Evolutionary conservation across 176 grass and related monocot species (phyloP).

Genomic region (Cymbopogon citratus): DNA sequence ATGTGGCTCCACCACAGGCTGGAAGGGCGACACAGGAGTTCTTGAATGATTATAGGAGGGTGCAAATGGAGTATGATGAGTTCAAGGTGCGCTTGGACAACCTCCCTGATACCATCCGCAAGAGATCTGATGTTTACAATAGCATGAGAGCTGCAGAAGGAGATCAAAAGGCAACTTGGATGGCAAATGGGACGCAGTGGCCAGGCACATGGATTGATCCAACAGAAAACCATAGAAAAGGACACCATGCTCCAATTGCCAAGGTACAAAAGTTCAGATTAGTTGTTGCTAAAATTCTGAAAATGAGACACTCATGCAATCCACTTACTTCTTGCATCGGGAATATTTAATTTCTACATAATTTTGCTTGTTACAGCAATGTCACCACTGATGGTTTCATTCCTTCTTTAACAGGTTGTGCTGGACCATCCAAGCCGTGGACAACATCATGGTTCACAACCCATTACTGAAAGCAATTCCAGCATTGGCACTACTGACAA

Average conservation of each 20-base stretch:
- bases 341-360: neutral
- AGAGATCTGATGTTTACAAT: conserved; percentile 10
- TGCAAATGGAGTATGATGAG: conserved; percentile 29
- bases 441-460: neutral
- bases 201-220: conserved; percentile 27
- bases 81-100: conserved; percentile 21
- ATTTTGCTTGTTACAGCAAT: neutral
- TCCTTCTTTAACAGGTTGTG: conserved; percentile 23
- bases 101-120: neutral
- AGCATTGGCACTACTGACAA: neutral
- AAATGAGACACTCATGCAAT: neutral
- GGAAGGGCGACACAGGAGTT: neutral
- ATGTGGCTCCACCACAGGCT: neutral
- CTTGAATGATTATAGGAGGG: conserved; percentile 16
- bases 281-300: neutral
- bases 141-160: neutral
- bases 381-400: neutral
- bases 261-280: conserved; percentile 5
- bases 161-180: conserved; percentile 21
- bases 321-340: neutral
- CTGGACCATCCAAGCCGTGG: conserved; percentile 4
- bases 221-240: conserved; percentile 18
- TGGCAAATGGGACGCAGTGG: conserved; percentile 15
- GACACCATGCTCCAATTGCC: conserved; percentile 13
- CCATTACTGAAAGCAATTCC: neutral